Evolutionary conservation across 2,329 filamentous ascomycete genomes (phyloP), one percentile per base, ranked within the genome.

Genomic region (Elsinoe necatrix): DNA sequence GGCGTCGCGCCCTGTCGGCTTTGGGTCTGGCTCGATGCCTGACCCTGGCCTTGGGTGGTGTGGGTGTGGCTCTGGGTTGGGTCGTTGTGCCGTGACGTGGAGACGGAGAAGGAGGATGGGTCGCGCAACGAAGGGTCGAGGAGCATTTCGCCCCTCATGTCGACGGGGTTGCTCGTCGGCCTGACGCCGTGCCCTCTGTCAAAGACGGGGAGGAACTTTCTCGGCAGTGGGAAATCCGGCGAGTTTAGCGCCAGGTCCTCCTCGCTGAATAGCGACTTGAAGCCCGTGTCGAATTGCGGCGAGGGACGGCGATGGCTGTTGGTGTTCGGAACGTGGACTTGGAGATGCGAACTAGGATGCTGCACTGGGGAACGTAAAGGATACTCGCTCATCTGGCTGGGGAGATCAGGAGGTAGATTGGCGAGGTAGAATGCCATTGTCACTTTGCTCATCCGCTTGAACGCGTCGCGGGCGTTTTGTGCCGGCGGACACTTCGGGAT

Each of bases 401-500:
- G 55, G 14, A 31, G 42, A 3, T 34, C 29, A 5, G 41, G 45
- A 12, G 45, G 39, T 27, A 39, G 50, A 57, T 56, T 29, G 25
- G 57, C 42, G n/a, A 91, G 85, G 63, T 88, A 90, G 91, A 96
- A 96, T 67, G 92, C 89, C 51, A 97, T 87, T 0, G 92, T 97
- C 8, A 91, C 91, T 73, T 93, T 95, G 65, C 89, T 91, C 75
- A 95, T 97, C 37, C 92, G 83, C 64, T 95, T 89, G 68, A 97
- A 96, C 0, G 93, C 91, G 69, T 97, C 91, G 12, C 90, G 84
- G 69, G 92, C 97, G 9, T 91, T 89, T 75, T 96, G 91, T 29
- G 92, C 92, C 0, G 92, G 92, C 0, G 92, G 91, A 63, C 93
- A 97, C 69, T 95, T 95, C 63, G 95, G 88, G 62, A 95, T 91